Conservation (phyloP, 78 protist genomes). For the Emiliania huxleyi region DNA sequence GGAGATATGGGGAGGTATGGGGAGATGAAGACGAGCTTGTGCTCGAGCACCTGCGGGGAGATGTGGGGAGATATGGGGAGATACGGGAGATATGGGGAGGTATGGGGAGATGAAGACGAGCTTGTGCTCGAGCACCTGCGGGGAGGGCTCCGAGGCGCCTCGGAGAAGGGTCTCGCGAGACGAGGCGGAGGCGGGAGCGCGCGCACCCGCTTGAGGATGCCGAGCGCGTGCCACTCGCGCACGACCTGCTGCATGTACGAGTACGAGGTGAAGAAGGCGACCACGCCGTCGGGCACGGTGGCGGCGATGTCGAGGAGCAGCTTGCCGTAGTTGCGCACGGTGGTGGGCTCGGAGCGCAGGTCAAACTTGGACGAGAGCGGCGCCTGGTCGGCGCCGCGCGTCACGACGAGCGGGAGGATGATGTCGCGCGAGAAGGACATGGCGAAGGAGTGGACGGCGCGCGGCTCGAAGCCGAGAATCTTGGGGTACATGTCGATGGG, state of each 20-base stretch:
- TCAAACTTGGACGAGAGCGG: neutral
- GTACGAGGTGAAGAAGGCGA: constrained; percentile 95
- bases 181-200: neutral
- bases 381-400: constrained; percentile 59
- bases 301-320: constrained; percentile 71
- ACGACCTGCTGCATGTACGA: constrained; percentile 84
- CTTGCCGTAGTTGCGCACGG: constrained; percentile 71
- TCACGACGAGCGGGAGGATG: constrained; percentile 61
- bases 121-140: neutral
- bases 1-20: too few species aligned
- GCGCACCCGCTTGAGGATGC: neutral
- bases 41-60: too few species aligned
- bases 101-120: too few species aligned
- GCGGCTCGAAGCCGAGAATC: constrained; percentile 83
- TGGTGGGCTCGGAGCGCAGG: neutral
- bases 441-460: constrained; percentile 14
- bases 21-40: too few species aligned
- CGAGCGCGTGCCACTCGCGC: neutral
- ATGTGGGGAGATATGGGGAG: too few species aligned
- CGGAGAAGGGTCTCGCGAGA: neutral
- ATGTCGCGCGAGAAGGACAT: constrained; percentile 29
- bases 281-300: constrained; percentile 97
- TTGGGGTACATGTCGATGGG: constrained; percentile 96
- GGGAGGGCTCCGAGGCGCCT: too few species aligned
- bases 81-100: too few species aligned